Percentiles rank a stretch among this genome's conserved stretches.
phyloP scores from a whole-genome alignment of 352 stramenopile genomes.

The Phytopythium aichiense region DNA sequence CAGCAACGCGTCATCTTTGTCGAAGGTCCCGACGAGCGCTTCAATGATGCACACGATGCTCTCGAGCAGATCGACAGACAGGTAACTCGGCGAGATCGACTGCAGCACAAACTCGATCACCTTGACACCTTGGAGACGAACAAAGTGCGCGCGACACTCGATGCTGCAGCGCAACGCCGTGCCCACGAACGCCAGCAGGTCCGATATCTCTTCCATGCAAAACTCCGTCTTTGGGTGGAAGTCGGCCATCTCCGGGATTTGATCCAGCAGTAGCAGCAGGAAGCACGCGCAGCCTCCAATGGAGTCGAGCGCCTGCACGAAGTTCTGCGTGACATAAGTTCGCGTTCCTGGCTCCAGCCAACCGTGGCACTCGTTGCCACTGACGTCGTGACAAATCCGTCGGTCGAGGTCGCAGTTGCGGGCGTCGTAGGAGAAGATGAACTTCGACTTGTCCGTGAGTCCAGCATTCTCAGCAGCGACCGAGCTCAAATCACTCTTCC shows the following conservation, averaged over 20 bases:
- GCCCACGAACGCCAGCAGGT: constrained; percentile 59
- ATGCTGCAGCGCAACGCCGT: constrained; percentile 50
- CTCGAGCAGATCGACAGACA: constrained; percentile 57
- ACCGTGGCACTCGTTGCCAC: constrained; percentile 68
- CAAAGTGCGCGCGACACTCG: constrained; percentile 68
- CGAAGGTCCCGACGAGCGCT: constrained; percentile 37
- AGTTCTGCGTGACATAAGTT: constrained; percentile 53
- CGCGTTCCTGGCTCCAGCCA: constrained; percentile 66
- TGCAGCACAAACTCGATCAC: constrained; percentile 76
- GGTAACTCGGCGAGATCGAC: constrained; percentile 65
- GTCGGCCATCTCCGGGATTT: constrained; percentile 73
- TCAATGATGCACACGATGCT: constrained; percentile 61
- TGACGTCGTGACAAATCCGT: constrained; percentile 65
- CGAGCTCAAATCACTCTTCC: constrained; percentile 62
- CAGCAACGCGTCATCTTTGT: constrained; percentile 23
- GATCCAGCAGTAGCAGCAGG: constrained; percentile 64
- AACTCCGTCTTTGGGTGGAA: constrained; percentile 75
- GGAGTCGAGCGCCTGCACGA: constrained; percentile 60
- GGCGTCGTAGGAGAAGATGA: constrained; percentile 80
- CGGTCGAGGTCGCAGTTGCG: constrained; percentile 54
- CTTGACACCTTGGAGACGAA: constrained; percentile 61
- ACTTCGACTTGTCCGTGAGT: constrained; percentile 69
- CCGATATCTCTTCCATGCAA: constrained; percentile 57
- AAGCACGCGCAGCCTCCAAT: constrained; percentile 72
- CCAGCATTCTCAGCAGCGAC: constrained; percentile 58